Conservation (phyloP, 2,329 filamentous ascomycete species). For the Ceratocystis ficicola region DNA sequence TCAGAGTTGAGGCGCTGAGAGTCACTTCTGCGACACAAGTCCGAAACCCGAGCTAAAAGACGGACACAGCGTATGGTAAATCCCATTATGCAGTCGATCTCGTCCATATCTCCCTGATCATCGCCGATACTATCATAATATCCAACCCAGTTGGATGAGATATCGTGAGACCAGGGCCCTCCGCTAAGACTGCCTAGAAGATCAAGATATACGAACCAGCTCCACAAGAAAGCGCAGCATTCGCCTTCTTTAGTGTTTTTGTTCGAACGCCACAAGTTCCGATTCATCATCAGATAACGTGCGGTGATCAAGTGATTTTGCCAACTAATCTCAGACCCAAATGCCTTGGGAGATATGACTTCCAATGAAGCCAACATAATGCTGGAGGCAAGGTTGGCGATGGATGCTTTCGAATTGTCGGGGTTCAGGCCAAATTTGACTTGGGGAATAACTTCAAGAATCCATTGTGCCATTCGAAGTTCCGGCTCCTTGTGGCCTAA, state of each 20-base stretch:
- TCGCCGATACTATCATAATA: conserved; percentile 41
- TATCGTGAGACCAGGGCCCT: conserved; percentile 36
- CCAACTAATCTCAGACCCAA: conserved; percentile 71
- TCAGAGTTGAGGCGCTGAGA: conserved; percentile 47
- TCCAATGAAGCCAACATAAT: conserved; percentile 78
- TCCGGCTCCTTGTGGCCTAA: conserved; percentile 61
- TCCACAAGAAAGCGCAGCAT: conserved; percentile 59
- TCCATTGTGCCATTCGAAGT: conserved; percentile 68
- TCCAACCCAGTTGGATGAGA: conserved; percentile 40
- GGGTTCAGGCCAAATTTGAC: conserved; percentile 2
- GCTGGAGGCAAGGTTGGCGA: conserved; percentile 58
- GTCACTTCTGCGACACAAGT: conserved; percentile 58
- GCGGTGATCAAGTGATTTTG: conserved; percentile 66
- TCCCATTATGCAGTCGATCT: conserved; percentile 65
- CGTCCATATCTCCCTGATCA: conserved; percentile 43
- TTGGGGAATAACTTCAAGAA: conserved; percentile 61
- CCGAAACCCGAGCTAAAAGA: conserved; percentile 49
- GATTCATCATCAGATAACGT: conserved; percentile 53
- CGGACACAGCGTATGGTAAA: conserved; percentile 37
- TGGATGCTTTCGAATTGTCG: conserved; percentile 13
- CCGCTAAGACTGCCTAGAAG: conserved; percentile 62
- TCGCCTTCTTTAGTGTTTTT: conserved; percentile 28
- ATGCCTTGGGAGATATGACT: conserved; percentile 70
- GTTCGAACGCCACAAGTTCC: conserved; percentile 28
- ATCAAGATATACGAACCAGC: conserved; percentile 78